These are phyloP conservation scores for Fusarium sp. DNA, from an alignment of 2,329 filamentous ascomycete genomes.

Conservation along the genomic window DNA sequence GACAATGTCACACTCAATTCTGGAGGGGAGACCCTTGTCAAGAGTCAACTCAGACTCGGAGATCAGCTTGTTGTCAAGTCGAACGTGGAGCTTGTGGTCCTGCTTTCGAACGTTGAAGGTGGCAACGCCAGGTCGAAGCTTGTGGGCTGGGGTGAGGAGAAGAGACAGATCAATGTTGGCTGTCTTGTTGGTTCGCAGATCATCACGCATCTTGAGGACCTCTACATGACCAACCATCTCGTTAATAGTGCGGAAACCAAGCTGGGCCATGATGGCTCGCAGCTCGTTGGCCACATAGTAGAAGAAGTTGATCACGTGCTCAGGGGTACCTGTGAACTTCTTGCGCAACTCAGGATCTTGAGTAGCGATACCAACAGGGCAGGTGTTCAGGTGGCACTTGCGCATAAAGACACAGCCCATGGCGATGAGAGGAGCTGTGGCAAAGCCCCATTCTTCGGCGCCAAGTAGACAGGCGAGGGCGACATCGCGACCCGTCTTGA, in stretches of 20 bases:
- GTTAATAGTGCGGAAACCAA: constrained; percentile 94
- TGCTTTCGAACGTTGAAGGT: constrained; percentile 99
- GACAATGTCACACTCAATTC: constrained; percentile 95
- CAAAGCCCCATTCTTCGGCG: constrained; percentile 98
- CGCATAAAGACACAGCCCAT: constrained; percentile 98
- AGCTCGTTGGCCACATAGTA: constrained; percentile 98
- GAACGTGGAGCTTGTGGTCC: constrained; percentile 92
- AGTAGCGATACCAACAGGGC: constrained; percentile 94
- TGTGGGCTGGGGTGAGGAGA: constrained; percentile 95
- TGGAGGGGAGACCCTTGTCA: constrained; percentile 91
- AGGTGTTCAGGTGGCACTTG: constrained; percentile 77
- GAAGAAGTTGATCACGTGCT: constrained; percentile 99
- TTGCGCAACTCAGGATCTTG: constrained; percentile 94
- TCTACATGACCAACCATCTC: constrained; percentile 98
- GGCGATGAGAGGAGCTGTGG: constrained; percentile 92
- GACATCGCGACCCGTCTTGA: constrained; percentile 92
- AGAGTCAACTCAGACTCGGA: constrained; percentile 94
- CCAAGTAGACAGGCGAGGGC: constrained; percentile 94
- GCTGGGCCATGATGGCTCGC: constrained; percentile 94
- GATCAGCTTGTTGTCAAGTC: constrained; percentile 96
- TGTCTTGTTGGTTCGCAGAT: constrained; percentile 88
- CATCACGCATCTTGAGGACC: constrained; percentile 86
- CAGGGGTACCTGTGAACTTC: constrained; percentile 93
- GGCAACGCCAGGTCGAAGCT: constrained; percentile 91
- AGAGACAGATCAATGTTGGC: constrained; percentile 93